Percentiles rank a stretch among this genome's conserved stretches.
phyloP scores from a whole-genome alignment of 306 rosid species.

The Medicago lupulina region DNA sequence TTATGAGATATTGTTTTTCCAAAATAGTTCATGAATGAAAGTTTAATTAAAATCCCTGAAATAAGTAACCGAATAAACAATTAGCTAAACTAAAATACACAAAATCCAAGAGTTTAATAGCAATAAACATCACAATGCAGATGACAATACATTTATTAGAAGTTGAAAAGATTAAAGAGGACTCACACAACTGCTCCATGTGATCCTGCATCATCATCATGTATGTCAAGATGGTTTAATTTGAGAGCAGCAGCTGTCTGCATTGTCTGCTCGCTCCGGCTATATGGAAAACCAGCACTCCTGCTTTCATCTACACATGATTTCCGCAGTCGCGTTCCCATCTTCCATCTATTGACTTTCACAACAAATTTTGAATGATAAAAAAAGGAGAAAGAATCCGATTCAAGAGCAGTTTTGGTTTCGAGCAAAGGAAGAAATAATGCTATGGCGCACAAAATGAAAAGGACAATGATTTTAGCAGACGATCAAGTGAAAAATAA shows the following conservation, averaged over 20 bases:
- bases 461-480: too few species aligned
- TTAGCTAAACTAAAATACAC: not conserved
- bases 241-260: conserved; percentile 67
- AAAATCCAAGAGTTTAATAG: not conserved
- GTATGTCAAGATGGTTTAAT: conserved; percentile 78
- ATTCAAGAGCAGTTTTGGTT: conserved; percentile 4
- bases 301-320: conserved; percentile 55
- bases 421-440: too few species aligned
- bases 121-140: not conserved
- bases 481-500: too few species aligned
- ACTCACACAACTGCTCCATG: conserved; percentile 83
- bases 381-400: not conserved
- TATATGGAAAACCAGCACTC: conserved; percentile 64
- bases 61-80: too few species aligned
- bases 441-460: too few species aligned
- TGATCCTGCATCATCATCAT: conserved; percentile 87
- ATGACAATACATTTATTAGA: too few species aligned
- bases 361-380: conserved; percentile 8
- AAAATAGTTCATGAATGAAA: too few species aligned
- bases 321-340: conserved; percentile 70
- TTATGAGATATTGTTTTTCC: too few species aligned
- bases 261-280: conserved; percentile 91
- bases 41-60: too few species aligned
- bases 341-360: conserved; percentile 19
- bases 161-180: not conserved